Percentiles rank a stretch among this genome's conserved stretches.
These are phyloP conservation scores for Knoxia roxburghii DNA, from an alignment of 257 asterid species.

Conservation along the genomic window DNA sequence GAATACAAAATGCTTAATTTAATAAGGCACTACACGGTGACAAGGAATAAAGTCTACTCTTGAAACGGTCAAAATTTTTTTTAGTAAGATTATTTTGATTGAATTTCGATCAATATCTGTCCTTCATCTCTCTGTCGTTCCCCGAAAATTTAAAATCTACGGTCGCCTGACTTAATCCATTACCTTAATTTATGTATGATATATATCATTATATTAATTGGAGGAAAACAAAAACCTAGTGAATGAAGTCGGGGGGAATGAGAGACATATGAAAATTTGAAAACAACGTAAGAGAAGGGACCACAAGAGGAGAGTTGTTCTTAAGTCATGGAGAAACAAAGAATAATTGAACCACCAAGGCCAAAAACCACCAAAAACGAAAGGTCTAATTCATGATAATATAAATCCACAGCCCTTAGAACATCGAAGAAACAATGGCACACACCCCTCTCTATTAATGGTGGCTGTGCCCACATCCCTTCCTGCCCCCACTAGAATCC, in stretches of 20 bases:
- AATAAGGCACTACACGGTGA: too few species aligned
- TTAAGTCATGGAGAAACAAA: neutral
- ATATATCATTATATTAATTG: too few species aligned
- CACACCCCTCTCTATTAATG: neutral
- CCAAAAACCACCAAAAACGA: slow-evolving; percentile 22
- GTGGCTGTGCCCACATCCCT: slow-evolving; percentile 12
- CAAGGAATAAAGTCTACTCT: too few species aligned
- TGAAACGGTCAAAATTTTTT: too few species aligned
- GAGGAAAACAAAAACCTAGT: slow-evolving; percentile 2
- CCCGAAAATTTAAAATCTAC: too few species aligned
- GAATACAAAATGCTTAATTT: too few species aligned
- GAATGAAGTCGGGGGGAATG: neutral
- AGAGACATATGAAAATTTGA: slow-evolving; percentile 8
- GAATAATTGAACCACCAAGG: slow-evolving; percentile 36
- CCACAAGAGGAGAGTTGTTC: slow-evolving; percentile 27
- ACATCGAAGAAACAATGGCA: slow-evolving; percentile 13
- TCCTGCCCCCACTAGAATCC: slow-evolving; percentile 48
- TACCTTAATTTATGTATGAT: too few species aligned
- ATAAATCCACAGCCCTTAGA: slow-evolving; percentile 11
- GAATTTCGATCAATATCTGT: too few species aligned
- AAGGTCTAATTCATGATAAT: slow-evolving; percentile 15
- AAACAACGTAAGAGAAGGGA: slow-evolving; percentile 27
- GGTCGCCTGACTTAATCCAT: too few species aligned
- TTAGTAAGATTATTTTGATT: too few species aligned
- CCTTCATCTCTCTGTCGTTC: too few species aligned